Evolutionary conservation across 2,329 filamentous ascomycete genomes (phyloP).

Genomic region (Ascochyta pisi): DNA sequence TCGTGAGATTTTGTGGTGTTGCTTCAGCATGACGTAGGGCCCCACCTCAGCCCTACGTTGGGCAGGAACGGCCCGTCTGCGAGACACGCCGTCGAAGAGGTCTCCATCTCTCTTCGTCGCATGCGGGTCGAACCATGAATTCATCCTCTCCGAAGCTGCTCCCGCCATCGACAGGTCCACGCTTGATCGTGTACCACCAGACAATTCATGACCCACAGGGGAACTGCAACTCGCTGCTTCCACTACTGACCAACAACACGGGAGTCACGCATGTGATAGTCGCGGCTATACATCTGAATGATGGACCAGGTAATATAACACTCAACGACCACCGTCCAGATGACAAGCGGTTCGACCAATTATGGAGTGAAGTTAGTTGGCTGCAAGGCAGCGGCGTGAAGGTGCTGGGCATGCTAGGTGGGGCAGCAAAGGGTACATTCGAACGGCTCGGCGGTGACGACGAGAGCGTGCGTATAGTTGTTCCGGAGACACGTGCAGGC

Average conservation of each 20-base stretch:
- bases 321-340: constrained; percentile 80
- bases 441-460: constrained; percentile 52
- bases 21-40: constrained; percentile 31
- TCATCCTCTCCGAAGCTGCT: constrained; percentile 42
- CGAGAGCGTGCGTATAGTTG: constrained; percentile 32
- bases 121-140: constrained; percentile 34
- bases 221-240: constrained; percentile 66
- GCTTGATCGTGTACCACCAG: constrained; percentile 68
- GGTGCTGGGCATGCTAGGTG: constrained; percentile 86
- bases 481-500: neutral
- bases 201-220: constrained; percentile 65
- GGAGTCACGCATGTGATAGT: constrained; percentile 83
- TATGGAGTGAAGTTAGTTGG: constrained; percentile 79
- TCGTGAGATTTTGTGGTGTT: constrained; percentile 20
- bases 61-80: constrained; percentile 17
- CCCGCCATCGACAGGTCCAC: constrained; percentile 45
- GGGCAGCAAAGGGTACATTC: constrained; percentile 79
- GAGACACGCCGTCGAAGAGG: constrained; percentile 13
- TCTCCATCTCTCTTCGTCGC: constrained; percentile 11
- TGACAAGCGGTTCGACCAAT: constrained; percentile 69
- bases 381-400: constrained; percentile 78
- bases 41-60: constrained; percentile 41
- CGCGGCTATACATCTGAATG: constrained; percentile 84
- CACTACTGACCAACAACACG: constrained; percentile 65
- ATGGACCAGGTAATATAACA: constrained; percentile 69